Conservation (phyloP, 306 rosid species). For the Cercis canadensis region DNA sequence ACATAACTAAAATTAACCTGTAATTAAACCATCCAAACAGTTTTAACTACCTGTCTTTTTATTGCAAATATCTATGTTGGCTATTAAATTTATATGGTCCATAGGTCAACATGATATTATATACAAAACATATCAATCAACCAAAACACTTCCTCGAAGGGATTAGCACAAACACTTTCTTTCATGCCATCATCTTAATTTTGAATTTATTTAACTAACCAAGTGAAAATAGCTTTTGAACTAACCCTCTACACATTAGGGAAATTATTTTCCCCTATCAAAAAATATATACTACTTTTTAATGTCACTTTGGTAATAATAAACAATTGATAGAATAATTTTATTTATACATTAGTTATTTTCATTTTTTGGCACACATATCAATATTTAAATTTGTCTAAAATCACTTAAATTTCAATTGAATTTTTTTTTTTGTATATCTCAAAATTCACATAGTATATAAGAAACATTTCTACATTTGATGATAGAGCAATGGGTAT, state of each 20-base stretch:
- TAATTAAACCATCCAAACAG: constrained; percentile 35
- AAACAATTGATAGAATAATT: too few species aligned
- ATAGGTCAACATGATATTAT: constrained; percentile 40
- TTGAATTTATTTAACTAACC: constrained; percentile 26
- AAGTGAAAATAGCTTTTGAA: background rate
- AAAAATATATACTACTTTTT: too few species aligned
- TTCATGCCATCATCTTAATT: constrained; percentile 34
- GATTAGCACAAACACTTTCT: constrained; percentile 45
- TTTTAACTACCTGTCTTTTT: constrained; percentile 39
- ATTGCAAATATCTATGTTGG: constrained; percentile 14
- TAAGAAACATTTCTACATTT: too few species aligned
- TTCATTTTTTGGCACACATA: too few species aligned
- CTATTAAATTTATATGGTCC: constrained; percentile 17
- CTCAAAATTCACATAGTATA: too few species aligned
- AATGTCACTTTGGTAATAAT: too few species aligned
- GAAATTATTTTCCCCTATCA: too few species aligned
- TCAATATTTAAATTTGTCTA: too few species aligned
- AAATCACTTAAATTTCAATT: too few species aligned
- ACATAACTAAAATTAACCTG: constrained; percentile 43
- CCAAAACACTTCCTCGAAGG: constrained; percentile 18
- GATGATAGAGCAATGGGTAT: too few species aligned
- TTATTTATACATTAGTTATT: too few species aligned
- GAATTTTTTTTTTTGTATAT: too few species aligned
- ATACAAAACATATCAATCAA: constrained; percentile 43
- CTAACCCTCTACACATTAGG: background rate